Percentiles rank a stretch among this genome's conserved stretches.
Evolutionary conservation across 2,329 filamentous ascomycete species (phyloP).

Genomic region (Cordyceps javanica): DNA sequence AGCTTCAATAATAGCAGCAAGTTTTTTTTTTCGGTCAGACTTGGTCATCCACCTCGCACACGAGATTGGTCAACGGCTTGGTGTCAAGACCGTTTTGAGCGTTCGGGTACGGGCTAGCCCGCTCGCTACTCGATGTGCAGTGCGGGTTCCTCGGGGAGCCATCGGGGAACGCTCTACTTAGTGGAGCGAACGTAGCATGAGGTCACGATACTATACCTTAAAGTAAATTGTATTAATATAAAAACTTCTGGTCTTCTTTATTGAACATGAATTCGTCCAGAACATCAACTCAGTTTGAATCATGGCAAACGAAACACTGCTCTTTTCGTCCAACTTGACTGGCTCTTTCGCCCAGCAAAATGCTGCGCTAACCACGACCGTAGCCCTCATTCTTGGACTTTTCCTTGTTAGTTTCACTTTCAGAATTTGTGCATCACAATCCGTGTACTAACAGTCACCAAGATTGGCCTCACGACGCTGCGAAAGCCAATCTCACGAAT

Average conservation of each 20-base stretch:
- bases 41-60: too few relatives aligned
- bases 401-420: neutral
- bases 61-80: neutral
- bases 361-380: neutral
- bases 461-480: neutral
- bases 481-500: neutral
- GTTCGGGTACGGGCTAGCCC: neutral
- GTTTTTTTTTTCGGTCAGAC: too few relatives aligned
- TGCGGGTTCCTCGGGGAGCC: constrained; percentile 3
- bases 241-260: neutral
- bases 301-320: constrained; percentile 1
- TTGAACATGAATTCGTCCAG: too few relatives aligned
- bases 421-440: too few relatives aligned
- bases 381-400: neutral
- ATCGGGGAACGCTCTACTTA: neutral
- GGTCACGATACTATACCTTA: neutral
- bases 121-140: neutral
- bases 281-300: neutral
- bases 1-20: neutral
- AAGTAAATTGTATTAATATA: neutral
- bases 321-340: neutral
- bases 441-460: neutral
- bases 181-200: neutral
- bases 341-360: constrained; percentile 1
- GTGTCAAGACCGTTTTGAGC: neutral